A percentile compares a stretch with the other conserved stretches of the same genome.
phyloP scores from a whole-genome alignment of 2,329 filamentous ascomycete genomes.

The Epichloe aotearoae region DNA sequence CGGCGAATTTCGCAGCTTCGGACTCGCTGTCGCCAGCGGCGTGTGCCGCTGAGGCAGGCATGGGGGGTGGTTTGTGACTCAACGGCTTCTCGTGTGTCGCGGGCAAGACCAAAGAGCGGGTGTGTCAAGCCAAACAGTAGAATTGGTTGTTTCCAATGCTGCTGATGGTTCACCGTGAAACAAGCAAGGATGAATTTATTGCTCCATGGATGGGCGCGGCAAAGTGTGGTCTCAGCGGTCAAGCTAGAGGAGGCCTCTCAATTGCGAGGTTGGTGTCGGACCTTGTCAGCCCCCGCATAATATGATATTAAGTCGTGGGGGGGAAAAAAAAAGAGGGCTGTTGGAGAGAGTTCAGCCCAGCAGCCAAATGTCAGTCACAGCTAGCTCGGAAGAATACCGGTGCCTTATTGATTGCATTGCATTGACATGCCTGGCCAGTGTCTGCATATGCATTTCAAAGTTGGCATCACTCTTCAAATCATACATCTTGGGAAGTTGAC shows the following conservation, averaged over 20 bases:
- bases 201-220: background rate
- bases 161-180: background rate
- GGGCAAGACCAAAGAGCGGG: background rate
- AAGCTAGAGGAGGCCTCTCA: background rate
- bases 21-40: constrained; percentile 18
- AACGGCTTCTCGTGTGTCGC: background rate
- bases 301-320: background rate
- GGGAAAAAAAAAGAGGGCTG: background rate
- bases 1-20: constrained; percentile 29
- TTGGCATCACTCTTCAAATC: too few species aligned
- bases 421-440: background rate
- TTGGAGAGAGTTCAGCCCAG: background rate
- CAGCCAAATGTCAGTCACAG: background rate
- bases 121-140: background rate
- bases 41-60: constrained; percentile 16
- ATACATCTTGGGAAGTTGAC: too few species aligned
- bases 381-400: background rate
- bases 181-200: background rate
- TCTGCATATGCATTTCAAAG: background rate
- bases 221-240: background rate
- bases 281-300: constrained; percentile 1
- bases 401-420: background rate
- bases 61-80: constrained; percentile 4
- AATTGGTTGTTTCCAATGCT: background rate
- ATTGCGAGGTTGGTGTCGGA: constrained; percentile 4